Evolutionary conservation across 2,329 filamentous ascomycete genomes (phyloP), one percentile per base, ranked within the genome.

Genomic region (Myriosclerotinia duriaeana): DNA sequence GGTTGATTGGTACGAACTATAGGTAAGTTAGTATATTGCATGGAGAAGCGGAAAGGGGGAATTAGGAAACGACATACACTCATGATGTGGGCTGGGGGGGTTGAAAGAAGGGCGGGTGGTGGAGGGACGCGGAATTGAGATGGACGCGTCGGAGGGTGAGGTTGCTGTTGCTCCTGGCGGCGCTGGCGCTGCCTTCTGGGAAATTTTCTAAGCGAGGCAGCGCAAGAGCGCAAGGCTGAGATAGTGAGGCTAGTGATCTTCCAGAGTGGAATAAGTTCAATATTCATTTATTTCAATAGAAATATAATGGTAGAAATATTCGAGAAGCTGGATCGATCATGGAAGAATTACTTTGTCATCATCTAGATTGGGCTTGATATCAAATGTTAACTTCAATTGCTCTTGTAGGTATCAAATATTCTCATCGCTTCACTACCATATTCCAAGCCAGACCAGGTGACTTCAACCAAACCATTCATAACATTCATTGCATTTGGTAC

Each of bases 1-100:
- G 95, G 85, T 99, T 99, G 76, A 98, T 84, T 71, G 95, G 95
- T 78, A 96, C 89, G 82, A 96, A 96, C 87, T 89, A 68, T 60
- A 59, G 36, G n/a, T 9, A 44, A 66, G 67, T 77, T 72, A 77
- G 74, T 55, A 60, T 36, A 5, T 52, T 44, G 2, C n/a, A 22
- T 46, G 3, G 20, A 14, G 22, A 17, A 22, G 17, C 9, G 48
- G 22, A 61, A 15, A 30, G 26, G 38, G 34, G 63, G 68, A 6
- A 34, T 5, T 5, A 34, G 30, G 5, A 4, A 6, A 34, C 65
- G 40, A 62, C 72, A 69, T 76, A 79, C 78, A 74, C 77, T 78
- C 78, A 80, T 80, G 60, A 65, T 58, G 66, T 69, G 66, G 62
- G 60, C 38, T 44, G 38, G 38, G n/a, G 26, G 22, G 11, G n/a